Evolutionary conservation across 1,284 basidiomycete genomes (phyloP), one percentile per base, ranked within the genome.

Genomic region (Ganoderma leucocontextum): DNA sequence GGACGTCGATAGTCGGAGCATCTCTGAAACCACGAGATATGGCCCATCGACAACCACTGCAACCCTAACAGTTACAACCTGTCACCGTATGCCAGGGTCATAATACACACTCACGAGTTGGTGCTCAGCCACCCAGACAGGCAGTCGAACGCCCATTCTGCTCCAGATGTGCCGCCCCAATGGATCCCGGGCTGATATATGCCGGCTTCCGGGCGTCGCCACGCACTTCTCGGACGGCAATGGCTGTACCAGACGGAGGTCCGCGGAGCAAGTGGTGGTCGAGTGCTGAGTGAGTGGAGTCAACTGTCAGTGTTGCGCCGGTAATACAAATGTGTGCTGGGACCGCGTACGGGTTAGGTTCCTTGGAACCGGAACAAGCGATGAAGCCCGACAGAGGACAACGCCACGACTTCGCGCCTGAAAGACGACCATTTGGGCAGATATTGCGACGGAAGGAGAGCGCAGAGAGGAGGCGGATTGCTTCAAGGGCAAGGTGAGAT

Each of bases 121-220:
- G 39, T 33, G 35, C 38, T 53, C 41, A 35, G 36, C 47, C 44
- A 60, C 44, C 58, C n/a, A 15, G 36, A 29, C 8, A n/a, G 64
- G 64, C 12, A 65, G n/a, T 12, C 13, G n/a, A 17, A 52, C 38
- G 25, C 17, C 22, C 64, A 36, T 35, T 25, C 62, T 42, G 41
- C 38, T 33, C 29, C 39, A 33, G 25, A 58, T 25, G 53, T 44
- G 35, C 53, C 38, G 38, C 53, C 29, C 62, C 29, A 64, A 44
- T 42, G 62, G 39, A 35, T 22, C 33, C 64, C 64, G 64, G 64
- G 29, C 25, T n/a, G 29, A 29, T 52, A 47, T 53, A 36, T 33
- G 15, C 64, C 64, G 64, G 38, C 65, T 62, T 66, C 65, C 65
- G 35, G 61, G 65, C 39, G 13, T 57, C 52, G 49, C 39, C 41